Percentiles rank a stretch among this genome's conserved stretches.
phyloP scores from a whole-genome alignment of 331 rosid genomes.

The Erythrophleum ivorense region DNA sequence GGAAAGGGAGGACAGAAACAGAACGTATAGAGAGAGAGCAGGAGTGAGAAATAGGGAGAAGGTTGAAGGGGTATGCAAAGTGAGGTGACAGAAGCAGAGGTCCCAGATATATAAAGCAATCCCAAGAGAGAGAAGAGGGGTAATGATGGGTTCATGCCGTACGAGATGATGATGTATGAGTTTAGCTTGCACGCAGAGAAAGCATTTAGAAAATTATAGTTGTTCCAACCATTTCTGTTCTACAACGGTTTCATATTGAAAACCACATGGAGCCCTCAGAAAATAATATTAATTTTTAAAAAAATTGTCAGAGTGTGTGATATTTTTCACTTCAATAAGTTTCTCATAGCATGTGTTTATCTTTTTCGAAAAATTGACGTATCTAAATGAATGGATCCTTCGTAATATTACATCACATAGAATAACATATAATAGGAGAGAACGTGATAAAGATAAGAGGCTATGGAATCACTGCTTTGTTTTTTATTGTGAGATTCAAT shows the following conservation, averaged over 20 bases:
- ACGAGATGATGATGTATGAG: conserved; percentile 40
- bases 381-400: background rate
- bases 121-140: conserved; percentile 27
- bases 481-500: too few relatives aligned
- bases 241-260: conserved; percentile 50
- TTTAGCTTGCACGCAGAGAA: conserved; percentile 67
- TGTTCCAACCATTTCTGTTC: conserved; percentile 19
- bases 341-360: background rate
- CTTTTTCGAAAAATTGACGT: background rate
- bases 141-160: conserved; percentile 48
- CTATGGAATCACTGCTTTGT: too few relatives aligned
- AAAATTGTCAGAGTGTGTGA: too few relatives aligned
- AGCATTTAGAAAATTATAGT: conserved; percentile 49
- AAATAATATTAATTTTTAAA: too few relatives aligned
- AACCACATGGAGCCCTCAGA: background rate
- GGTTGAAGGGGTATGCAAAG: conserved; percentile 47
- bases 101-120: conserved; percentile 49
- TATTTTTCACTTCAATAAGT: too few relatives aligned
- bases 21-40: background rate
- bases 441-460: too few relatives aligned
- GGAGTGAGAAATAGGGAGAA: background rate
- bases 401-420: too few relatives aligned
- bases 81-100: conserved; percentile 44
- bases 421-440: too few relatives aligned
- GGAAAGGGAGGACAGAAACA: background rate